Evolutionary conservation across 768 basidiomycete species (phyloP).

Genomic region (Nidularia sp.): DNA sequence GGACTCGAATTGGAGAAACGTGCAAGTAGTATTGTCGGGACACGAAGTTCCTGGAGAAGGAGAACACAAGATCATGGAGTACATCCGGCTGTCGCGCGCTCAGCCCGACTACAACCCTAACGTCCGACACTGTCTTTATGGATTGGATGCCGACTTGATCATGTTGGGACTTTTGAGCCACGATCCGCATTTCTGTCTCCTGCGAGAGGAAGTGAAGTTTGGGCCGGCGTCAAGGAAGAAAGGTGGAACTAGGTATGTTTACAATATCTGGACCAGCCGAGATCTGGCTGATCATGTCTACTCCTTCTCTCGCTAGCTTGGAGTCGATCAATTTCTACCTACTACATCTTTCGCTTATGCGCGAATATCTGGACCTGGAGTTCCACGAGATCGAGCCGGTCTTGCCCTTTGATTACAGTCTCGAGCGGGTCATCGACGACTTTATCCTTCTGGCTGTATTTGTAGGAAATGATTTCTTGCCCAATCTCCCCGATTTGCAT

Average conservation of each 20-base stretch:
- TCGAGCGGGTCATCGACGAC: slow-evolving; percentile 96
- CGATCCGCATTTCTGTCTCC: slow-evolving; percentile 96
- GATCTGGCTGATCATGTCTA: too few species aligned
- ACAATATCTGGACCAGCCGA: too few species aligned
- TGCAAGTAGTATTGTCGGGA: slow-evolving; percentile 91
- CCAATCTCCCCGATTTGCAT: slow-evolving; percentile 93
- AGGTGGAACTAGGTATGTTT: slow-evolving; percentile 41
- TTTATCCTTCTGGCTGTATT: slow-evolving; percentile 96
- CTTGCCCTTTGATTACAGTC: slow-evolving; percentile 77
- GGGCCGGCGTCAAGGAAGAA: slow-evolving; percentile 79
- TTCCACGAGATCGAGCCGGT: slow-evolving; percentile 69
- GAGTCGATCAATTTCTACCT: slow-evolving; percentile 92
- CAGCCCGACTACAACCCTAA: slow-evolving; percentile 97
- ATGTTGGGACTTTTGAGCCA: slow-evolving; percentile 97
- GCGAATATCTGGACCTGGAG: slow-evolving; percentile 97
- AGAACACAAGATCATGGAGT: slow-evolving; percentile 99
- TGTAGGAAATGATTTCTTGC: slow-evolving; percentile 96
- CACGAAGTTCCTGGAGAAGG: slow-evolving; percentile 99
- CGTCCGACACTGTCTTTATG: slow-evolving; percentile 95
- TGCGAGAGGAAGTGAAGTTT: slow-evolving; percentile 98
- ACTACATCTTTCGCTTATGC: slow-evolving; percentile 88
- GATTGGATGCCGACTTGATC: slow-evolving; percentile 96
- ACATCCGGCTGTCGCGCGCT: slow-evolving; percentile 90
- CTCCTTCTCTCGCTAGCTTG: slow-evolving; percentile 24
- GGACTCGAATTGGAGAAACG: slow-evolving; percentile 91